A percentile compares a stretch with the other conserved stretches of the same genome.
phyloP scores from a whole-genome alignment of 495 filamentous ascomycete genomes.

The Annulohypoxylon moriforme region DNA sequence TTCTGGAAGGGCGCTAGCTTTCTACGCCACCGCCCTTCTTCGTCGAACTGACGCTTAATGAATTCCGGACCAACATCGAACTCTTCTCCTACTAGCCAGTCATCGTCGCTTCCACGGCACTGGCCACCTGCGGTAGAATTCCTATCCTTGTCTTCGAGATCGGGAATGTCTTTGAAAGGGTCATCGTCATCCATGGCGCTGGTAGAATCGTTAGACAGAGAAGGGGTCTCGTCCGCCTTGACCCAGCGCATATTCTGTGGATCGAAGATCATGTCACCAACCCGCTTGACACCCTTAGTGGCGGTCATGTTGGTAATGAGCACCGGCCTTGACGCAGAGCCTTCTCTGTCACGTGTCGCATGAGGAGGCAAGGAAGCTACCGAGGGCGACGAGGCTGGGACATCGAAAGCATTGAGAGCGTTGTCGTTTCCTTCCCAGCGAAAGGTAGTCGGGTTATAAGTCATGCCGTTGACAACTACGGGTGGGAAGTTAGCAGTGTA shows the following conservation, averaged over 20 bases:
- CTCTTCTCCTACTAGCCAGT: constrained; percentile 91
- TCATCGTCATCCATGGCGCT: constrained; percentile 76
- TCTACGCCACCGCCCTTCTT: constrained; percentile 89
- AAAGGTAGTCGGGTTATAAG: constrained; percentile 84
- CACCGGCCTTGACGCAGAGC: constrained; percentile 80
- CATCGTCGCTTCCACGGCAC: constrained; percentile 67
- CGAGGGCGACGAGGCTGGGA: constrained; percentile 60
- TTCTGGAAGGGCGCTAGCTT: constrained; percentile 79
- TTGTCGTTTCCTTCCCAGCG: constrained; percentile 98
- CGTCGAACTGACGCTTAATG: constrained; percentile 84
- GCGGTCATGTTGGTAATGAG: constrained; percentile 89
- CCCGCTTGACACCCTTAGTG: constrained; percentile 83
- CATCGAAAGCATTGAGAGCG: constrained; percentile 78
- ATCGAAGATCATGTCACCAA: constrained; percentile 97
- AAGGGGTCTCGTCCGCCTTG: constrained; percentile 67
- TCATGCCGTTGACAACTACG: constrained; percentile 90
- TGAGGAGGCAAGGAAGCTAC: constrained; percentile 59
- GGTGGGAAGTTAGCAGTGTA: constrained; percentile 38
- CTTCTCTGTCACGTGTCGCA: constrained; percentile 63
- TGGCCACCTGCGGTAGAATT: constrained; percentile 54
- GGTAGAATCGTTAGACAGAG: constrained; percentile 61
- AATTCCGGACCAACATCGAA: constrained; percentile 98
- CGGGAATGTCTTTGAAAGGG: constrained; percentile 66
- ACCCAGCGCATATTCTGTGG: constrained; percentile 96
- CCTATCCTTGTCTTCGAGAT: constrained; percentile 63